Base-by-base conservation (phyloP, 768 basidiomycete species). In the Mycena pura region DNA sequence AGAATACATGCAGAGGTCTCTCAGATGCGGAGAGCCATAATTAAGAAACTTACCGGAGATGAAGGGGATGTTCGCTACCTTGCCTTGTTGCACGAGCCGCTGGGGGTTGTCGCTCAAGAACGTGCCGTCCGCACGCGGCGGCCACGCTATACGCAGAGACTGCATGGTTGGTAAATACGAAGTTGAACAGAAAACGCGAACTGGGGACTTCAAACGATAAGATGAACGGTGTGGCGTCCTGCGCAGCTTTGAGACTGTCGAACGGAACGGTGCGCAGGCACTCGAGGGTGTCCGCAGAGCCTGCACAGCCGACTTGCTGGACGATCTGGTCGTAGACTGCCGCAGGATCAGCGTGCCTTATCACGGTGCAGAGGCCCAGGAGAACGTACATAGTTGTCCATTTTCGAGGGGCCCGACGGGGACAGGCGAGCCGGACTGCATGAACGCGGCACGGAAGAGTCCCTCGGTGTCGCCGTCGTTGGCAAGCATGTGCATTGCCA, bases 381-480 rank as follows among this genome's bases (percentile, higher is more conserved):
- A n/a, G n/a, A n/a, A 45, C 56, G 8, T 49, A 68, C 69, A 78
- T 25, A 68, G 62, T 62, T 84, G 82, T 1, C 81, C 82, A 31
- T 78, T 68, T 22, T 69, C 77, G 32, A 80, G 74, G 44, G 77
- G 74, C 3, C 80, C 78, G 15, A 80, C 74, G 3, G 82, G 81
- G 32, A 81, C 70, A 13, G 82, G 80, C 4, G 77, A 74, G 2
- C 83, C 83, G 6, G 80, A 82, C 62, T 84, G 70, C 84, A 85
- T 84, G 64, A 84, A 78, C 2, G 72, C 83, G 0, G 73, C 83
- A 1, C 80, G 78, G 74, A 83, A 86, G 6, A 84, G 70, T 0
- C 78, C 79, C 50, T 80, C 77, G 11, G 73, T 70, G 58, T 83
- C 72, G 4, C 83, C 84, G 11, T 71, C 73, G 62, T 84, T 80